Percentiles rank a stretch among this genome's conserved stretches.
phyloP scores from a whole-genome alignment of 371 early-diverging fungal species.

The Mucor mucedo region DNA sequence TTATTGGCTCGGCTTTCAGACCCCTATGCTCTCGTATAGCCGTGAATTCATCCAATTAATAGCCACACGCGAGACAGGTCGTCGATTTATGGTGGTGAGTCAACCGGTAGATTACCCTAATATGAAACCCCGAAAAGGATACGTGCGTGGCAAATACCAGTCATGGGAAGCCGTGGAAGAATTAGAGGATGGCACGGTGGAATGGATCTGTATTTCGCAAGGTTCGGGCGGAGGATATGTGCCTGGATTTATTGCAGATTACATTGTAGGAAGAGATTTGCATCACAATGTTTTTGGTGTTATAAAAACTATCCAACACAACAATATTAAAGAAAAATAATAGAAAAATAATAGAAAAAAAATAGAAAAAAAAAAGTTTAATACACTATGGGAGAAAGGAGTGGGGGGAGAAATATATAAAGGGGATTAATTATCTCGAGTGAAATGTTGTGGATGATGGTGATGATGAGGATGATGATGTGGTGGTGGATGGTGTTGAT shows the following conservation, averaged over 20 bases:
- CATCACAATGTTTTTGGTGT: background rate
- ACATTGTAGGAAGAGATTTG: conserved; percentile 26
- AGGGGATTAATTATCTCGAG: background rate
- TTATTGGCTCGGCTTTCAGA: conserved; percentile 37
- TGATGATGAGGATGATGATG: conserved; percentile 5
- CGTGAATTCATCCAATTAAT: conserved; percentile 44
- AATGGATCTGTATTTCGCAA: conserved; percentile 39
- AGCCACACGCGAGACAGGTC: conserved; percentile 22
- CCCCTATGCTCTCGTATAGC: conserved; percentile 17
- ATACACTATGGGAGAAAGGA: background rate
- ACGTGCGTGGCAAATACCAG: conserved; percentile 35
- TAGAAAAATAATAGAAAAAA: background rate
- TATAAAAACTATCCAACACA: conserved; percentile 21
- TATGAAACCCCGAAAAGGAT: conserved; percentile 6
- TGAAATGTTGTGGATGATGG: background rate
- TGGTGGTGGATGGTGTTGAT: conserved; percentile 3
- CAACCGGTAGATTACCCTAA: conserved; percentile 22
- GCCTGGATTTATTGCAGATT: conserved; percentile 27
- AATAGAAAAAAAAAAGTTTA: background rate
- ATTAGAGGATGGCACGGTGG: conserved; percentile 21
- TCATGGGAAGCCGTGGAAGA: conserved; percentile 36
- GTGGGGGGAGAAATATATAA: background rate
- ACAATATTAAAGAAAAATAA: background rate
- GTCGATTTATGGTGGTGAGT: conserved; percentile 33
- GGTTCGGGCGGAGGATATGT: conserved; percentile 35